Evolutionary conservation across 78 protist species (phyloP), one percentile per base, ranked within the genome.

Genomic region (Dictyostelium purpureum): DNA sequence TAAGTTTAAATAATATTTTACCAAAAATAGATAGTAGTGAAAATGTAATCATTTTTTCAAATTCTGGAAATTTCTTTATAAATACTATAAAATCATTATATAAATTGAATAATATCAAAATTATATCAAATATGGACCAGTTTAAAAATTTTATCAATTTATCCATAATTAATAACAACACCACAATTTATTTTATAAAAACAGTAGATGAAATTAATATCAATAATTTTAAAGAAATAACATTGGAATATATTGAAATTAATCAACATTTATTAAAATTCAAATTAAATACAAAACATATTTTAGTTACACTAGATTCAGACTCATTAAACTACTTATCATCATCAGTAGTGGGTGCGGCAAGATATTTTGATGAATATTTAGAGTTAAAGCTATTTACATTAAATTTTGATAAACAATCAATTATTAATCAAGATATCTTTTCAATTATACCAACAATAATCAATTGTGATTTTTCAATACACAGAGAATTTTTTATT

Each of bases 221-320:
- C 1, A 9, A 33, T 38, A 81, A 49, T 51, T 81, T 67, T n/a
- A 31, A 54, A 40, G 6, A 1, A 19, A 6, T 40, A 18, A 82
- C 90, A 1, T 47, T 70, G 40, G 80, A 82, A 40, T 82, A 67
- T 26, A 75, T 82, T 28, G 33, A 70, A 42, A 37, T 82, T 35
- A 82, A 56, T 28, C 79, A 82, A 43, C 0, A 35, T 5, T 2
- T 82, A 59, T 56, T 82, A 42, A 70, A 71, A 52, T 35, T 24
- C 7, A 67, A 67, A 35, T 45, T 24, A 45, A 43, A n/a, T 14
- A 26, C 59, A 4, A 71, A 45, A 71, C 78, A 71, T 71, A 38
- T 71, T 18, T 71, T 71, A 45, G 2, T 71, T 12, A 35, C 78
- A n/a, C 45, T 42, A 3, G 12, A 71, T 37, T 71, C 78, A 42